These are phyloP conservation scores for Davidsoniella eucalypti DNA, from an alignment of 2,329 filamentous ascomycete genomes.

Conservation along the genomic window DNA sequence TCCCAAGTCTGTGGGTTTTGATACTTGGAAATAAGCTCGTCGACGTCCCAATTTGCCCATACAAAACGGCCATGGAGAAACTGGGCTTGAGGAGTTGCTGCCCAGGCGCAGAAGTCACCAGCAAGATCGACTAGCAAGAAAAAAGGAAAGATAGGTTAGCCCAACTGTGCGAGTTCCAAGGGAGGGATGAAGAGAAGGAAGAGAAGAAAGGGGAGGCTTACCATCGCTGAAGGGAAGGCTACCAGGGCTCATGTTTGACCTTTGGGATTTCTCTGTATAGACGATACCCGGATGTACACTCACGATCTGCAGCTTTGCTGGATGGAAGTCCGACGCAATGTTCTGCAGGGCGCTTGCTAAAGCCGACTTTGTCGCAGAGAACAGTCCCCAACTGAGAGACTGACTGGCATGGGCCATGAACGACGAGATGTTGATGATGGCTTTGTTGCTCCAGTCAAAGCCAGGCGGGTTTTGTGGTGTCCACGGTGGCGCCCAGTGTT, in stretches of 20 bases:
- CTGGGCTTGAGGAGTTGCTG: constrained; percentile 21
- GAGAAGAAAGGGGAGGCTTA: constrained; percentile 4
- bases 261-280: constrained; percentile 17
- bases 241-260: constrained; percentile 14
- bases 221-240: constrained; percentile 18
- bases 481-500: neutral
- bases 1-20: neutral
- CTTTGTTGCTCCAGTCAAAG: constrained; percentile 14
- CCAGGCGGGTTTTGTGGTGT: constrained; percentile 11
- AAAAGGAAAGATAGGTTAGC: neutral
- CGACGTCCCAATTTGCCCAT: constrained; percentile 27
- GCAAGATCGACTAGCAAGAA: constrained; percentile 9
- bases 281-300: constrained; percentile 16
- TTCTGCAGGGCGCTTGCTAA: constrained; percentile 22
- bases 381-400: constrained; percentile 1
- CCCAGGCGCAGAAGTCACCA: constrained; percentile 23
- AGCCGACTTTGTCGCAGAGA: constrained; percentile 22
- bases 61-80: constrained; percentile 25
- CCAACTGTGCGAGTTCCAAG: neutral
- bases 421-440: constrained; percentile 17
- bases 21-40: constrained; percentile 11
- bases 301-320: constrained; percentile 17
- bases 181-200: neutral
- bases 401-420: constrained; percentile 7
- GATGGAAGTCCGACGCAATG: constrained; percentile 21